Percentiles rank a stretch among this genome's conserved stretches.
Conservation (phyloP, 2,329 filamentous ascomycete genomes). For the Arthroderma sp. region DNA sequence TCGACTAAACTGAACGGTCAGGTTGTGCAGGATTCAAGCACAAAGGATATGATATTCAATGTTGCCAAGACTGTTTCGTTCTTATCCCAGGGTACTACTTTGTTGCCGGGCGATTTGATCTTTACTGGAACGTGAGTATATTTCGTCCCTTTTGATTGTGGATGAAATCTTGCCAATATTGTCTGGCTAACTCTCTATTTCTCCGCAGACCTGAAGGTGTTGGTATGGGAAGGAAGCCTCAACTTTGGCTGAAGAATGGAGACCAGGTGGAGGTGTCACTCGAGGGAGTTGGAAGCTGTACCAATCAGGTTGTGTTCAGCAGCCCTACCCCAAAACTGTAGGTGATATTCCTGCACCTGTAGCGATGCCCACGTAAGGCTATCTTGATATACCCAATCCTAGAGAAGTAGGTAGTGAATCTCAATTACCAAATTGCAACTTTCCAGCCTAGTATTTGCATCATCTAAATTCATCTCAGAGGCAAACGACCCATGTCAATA, state of each 20-base stretch:
- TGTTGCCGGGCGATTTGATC: slow-evolving; percentile 29
- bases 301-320: slow-evolving; percentile 31
- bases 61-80: slow-evolving; percentile 35
- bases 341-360: background rate
- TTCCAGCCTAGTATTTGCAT: no score
- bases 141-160: background rate
- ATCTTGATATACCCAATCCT: no score
- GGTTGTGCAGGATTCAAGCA: slow-evolving; percentile 36
- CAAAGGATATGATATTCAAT: slow-evolving; percentile 38
- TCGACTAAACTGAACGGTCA: slow-evolving; percentile 38
- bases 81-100: slow-evolving; percentile 31
- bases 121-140: slow-evolving; percentile 33
- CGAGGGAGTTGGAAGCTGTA: slow-evolving; percentile 49
- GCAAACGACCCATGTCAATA: background rate
- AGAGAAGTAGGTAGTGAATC: background rate
- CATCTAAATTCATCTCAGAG: background rate
- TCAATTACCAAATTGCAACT: background rate
- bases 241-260: slow-evolving; percentile 55
- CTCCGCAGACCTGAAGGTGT: slow-evolving; percentile 54
- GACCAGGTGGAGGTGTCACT: slow-evolving; percentile 57
- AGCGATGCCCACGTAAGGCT: no score
- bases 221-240: slow-evolving; percentile 54
- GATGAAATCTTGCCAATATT: background rate
- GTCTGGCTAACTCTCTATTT: background rate
- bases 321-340: slow-evolving; percentile 28